Conservation (phyloP, 2,329 filamentous ascomycete genomes). For the Penicillium freii region DNA sequence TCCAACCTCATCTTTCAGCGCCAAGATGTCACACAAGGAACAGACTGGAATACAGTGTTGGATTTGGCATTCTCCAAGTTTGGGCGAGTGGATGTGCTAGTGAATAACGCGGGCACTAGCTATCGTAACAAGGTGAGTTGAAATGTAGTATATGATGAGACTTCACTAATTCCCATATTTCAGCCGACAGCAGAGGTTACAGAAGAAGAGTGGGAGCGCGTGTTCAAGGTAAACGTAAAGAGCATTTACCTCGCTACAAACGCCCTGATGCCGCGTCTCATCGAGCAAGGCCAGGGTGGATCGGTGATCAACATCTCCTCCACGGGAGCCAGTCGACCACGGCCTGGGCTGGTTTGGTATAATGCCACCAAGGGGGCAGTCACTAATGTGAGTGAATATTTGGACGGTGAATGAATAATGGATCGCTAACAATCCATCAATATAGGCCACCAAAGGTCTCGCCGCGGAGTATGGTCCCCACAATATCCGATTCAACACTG, state of each 20-base stretch:
- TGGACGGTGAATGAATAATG: too few species aligned
- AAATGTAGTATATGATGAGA: background rate
- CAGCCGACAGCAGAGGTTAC: constrained; percentile 44
- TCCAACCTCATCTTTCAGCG: constrained; percentile 33
- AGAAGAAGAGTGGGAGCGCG: constrained; percentile 45
- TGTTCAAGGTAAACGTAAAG: constrained; percentile 48
- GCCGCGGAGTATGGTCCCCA: constrained; percentile 71
- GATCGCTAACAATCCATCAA: background rate
- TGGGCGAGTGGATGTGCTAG: constrained; percentile 43
- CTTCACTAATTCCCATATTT: background rate
- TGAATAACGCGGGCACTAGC: constrained; percentile 50
- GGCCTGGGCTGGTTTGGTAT: constrained; percentile 48
- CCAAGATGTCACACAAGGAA: constrained; percentile 36
- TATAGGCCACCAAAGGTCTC: constrained; percentile 62
- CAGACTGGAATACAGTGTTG: constrained; percentile 36
- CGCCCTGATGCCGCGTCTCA: constrained; percentile 36
- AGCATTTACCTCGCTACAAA: constrained; percentile 40
- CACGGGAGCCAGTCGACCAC: constrained; percentile 43
- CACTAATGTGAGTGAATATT: constrained; percentile 37
- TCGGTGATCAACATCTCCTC: constrained; percentile 48
- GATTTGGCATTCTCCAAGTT: constrained; percentile 31
- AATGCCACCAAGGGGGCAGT: constrained; percentile 48
- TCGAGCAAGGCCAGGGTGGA: constrained; percentile 42
- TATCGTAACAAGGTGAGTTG: constrained; percentile 41
- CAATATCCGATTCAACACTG: constrained; percentile 69